Conservation (phyloP, 345 rosid genomes). For the Euphorbia lathyris region DNA sequence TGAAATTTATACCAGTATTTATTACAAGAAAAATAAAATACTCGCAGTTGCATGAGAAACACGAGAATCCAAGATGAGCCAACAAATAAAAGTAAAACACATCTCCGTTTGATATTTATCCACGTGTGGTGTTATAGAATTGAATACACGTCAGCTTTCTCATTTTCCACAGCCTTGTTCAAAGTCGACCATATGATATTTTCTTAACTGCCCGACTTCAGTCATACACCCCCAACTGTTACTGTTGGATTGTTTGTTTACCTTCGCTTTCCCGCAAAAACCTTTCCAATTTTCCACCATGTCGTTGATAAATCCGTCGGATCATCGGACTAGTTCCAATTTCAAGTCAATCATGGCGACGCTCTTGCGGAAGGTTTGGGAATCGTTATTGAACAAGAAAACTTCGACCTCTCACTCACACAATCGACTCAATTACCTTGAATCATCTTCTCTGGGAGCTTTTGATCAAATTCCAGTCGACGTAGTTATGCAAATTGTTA, state of each 20-base stretch:
- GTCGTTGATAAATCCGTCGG: not conserved
- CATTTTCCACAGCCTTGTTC: too few relatives aligned
- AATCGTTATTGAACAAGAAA: slow-evolving; percentile 37
- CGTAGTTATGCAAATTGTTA: slow-evolving; percentile 55
- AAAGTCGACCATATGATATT: too few relatives aligned
- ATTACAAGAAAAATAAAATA: too few relatives aligned
- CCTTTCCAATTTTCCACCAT: not conserved
- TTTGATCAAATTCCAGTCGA: slow-evolving; percentile 67
- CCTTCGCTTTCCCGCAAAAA: not conserved
- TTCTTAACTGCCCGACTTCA: not conserved
- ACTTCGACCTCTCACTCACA: slow-evolving; percentile 2
- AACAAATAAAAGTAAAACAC: not conserved
- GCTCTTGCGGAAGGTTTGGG: slow-evolving; percentile 51
- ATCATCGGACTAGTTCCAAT: not conserved
- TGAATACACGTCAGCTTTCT: too few relatives aligned
- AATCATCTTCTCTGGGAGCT: slow-evolving; percentile 44
- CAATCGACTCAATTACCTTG: slow-evolving; percentile 5
- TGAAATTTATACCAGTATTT: too few relatives aligned
- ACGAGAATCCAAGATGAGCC: not conserved
- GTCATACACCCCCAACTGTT: not conserved
- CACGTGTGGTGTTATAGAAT: too few relatives aligned
- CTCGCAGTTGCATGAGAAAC: not conserved
- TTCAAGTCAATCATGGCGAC: slow-evolving; percentile 22
- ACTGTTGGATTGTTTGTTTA: not conserved
- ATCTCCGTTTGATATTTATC: not conserved